These are phyloP conservation scores for Rosellinia necatrix DNA, from an alignment of 2,329 filamentous ascomycete species.

Conservation along the genomic window DNA sequence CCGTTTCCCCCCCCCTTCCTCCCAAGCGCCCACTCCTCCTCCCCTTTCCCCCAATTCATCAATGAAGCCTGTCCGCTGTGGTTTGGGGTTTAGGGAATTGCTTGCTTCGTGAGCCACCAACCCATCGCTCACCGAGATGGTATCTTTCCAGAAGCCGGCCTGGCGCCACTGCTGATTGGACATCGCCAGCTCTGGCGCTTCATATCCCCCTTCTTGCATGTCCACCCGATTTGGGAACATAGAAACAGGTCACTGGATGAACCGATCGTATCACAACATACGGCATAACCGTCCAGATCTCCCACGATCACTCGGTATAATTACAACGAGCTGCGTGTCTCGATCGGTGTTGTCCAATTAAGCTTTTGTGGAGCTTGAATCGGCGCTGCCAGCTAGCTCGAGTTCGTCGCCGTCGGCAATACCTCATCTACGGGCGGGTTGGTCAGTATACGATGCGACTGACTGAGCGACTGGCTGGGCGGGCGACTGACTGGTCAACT, in stretches of 20 bases:
- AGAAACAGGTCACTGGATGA: slow-evolving; percentile 18
- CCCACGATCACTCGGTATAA: background rate
- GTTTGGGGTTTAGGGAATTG: slow-evolving; percentile 1
- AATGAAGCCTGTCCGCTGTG: slow-evolving; percentile 14
- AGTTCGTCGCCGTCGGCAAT: slow-evolving; percentile 11
- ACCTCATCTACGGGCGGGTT: slow-evolving; percentile 10
- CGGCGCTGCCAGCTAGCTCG: slow-evolving; percentile 25
- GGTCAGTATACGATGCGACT: background rate
- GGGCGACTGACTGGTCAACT: too few species aligned
- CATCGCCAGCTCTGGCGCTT: background rate
- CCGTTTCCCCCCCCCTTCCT: too few species aligned
- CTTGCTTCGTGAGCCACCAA: slow-evolving; percentile 6
- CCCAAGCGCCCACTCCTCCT: too few species aligned
- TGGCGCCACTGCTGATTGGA: slow-evolving; percentile 2
- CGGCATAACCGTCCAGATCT: slow-evolving; percentile 3
- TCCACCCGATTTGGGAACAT: slow-evolving; percentile 9
- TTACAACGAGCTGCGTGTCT: background rate
- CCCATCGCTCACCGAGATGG: slow-evolving; percentile 23
- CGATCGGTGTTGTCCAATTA: slow-evolving; percentile 37
- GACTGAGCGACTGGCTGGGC: too few species aligned
- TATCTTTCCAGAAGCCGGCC: slow-evolving; percentile 15
- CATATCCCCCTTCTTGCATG: slow-evolving; percentile 1
- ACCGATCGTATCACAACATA: slow-evolving; percentile 24
- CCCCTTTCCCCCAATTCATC: too few species aligned
- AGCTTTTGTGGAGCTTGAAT: slow-evolving; percentile 39